Conservation (phyloP, 1,284 basidiomycete genomes). For the Vanrija sp. region DNA sequence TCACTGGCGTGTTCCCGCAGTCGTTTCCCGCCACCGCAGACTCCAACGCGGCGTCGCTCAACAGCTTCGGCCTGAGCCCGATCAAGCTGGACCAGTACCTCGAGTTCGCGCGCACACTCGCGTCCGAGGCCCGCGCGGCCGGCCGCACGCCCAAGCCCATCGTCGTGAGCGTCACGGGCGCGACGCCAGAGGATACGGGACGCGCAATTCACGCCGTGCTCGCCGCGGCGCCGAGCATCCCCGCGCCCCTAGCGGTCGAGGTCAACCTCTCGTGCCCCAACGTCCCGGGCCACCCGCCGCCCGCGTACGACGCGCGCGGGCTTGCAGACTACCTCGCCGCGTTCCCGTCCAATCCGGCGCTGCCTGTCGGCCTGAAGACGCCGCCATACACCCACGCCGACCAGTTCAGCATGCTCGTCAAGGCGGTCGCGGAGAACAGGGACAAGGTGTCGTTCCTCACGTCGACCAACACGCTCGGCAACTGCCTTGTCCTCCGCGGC, state of each 20-base stretch:
- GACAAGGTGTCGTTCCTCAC: slow-evolving; percentile 13
- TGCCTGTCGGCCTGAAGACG: slow-evolving; percentile 17
- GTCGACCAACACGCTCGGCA: slow-evolving; percentile 14
- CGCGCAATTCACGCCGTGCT: slow-evolving; percentile 9
- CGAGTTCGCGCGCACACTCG: slow-evolving; percentile 3
- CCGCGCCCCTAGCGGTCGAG: slow-evolving; percentile 9
- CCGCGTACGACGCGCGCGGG: slow-evolving; percentile 15
- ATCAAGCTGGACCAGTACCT: slow-evolving; percentile 7
- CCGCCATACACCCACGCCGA: slow-evolving; percentile 15
- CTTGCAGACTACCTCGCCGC: slow-evolving; percentile 12
- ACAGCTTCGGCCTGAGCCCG: slow-evolving; percentile 16
- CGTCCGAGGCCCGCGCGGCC: background rate
- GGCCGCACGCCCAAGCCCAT: slow-evolving; percentile 10
- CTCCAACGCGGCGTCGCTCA: slow-evolving; percentile 4
- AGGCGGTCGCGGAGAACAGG: slow-evolving; percentile 1
- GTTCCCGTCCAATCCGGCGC: slow-evolving; percentile 1
- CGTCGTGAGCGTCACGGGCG: slow-evolving; percentile 13
- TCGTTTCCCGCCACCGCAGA: slow-evolving; percentile 2
- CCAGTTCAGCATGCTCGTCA: slow-evolving; percentile 17
- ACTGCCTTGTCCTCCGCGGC: slow-evolving; percentile 3
- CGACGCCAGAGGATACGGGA: slow-evolving; percentile 11
- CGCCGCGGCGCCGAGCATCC: background rate
- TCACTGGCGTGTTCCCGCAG: background rate
- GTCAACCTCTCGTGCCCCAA: slow-evolving; percentile 20
- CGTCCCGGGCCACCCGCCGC: slow-evolving; percentile 17